Percentiles rank a stretch among this genome's conserved stretches.
Evolutionary conservation across 1,284 basidiomycete species (phyloP).

Genomic region (Afroboletus lepidellus): DNA sequence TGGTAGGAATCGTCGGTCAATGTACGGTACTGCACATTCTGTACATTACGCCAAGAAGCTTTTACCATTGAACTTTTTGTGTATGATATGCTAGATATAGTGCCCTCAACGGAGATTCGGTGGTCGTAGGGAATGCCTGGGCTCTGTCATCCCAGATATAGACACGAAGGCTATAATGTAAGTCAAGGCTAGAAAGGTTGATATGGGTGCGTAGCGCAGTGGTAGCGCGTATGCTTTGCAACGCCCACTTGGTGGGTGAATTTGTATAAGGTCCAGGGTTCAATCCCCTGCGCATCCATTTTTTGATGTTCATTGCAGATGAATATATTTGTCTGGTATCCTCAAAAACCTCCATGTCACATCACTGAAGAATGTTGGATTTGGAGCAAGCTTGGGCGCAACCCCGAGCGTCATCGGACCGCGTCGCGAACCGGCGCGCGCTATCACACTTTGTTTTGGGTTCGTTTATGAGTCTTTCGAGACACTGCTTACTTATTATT

Average conservation of each 20-base stretch:
- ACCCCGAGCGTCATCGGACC: background rate
- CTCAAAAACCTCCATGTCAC: too few species aligned
- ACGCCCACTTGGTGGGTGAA: slow-evolving; percentile 8
- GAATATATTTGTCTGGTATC: too few species aligned
- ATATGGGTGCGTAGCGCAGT: slow-evolving; percentile 34
- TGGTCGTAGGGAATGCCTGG: too few species aligned
- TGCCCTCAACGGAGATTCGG: too few species aligned
- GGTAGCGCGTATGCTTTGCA: slow-evolving; percentile 37
- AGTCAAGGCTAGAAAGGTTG: fast-evolving
- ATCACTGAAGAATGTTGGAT: too few species aligned
- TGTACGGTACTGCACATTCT: background rate
- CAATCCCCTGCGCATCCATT: slow-evolving; percentile 37
- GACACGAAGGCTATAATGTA: too few species aligned
- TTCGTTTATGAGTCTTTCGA: background rate
- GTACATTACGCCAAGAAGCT: too few species aligned
- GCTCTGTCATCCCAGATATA: too few species aligned
- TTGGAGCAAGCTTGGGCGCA: too few species aligned
- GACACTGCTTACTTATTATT: background rate
- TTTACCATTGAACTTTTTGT: background rate
- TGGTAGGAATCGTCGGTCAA: too few species aligned
- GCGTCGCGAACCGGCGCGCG: background rate
- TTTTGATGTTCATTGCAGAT: slow-evolving; percentile 8
- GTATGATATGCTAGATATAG: too few species aligned
- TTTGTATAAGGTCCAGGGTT: slow-evolving; percentile 36
- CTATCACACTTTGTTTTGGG: background rate